Evolutionary conservation across 2,329 filamentous ascomycete genomes (phyloP).

Genomic region (Chrysosporium queenslandicum): DNA sequence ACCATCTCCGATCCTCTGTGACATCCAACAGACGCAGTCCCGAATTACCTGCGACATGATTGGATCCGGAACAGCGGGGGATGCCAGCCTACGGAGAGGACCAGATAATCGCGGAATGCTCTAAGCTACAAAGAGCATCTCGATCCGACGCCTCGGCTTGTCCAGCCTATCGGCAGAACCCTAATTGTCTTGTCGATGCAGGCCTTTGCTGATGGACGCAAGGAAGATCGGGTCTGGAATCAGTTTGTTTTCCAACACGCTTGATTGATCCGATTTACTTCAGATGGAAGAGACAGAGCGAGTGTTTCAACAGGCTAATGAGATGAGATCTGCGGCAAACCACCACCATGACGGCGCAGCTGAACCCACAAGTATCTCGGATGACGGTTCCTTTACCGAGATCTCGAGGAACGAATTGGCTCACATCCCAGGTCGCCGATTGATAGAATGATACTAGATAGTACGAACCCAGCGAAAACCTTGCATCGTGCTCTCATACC

Average conservation of each 20-base stretch:
- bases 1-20: neutral
- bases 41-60: neutral
- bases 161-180: conserved; percentile 9
- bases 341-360: too few species aligned
- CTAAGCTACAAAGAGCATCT: conserved; percentile 2
- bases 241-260: too few species aligned
- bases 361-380: too few species aligned
- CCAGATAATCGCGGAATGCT: neutral
- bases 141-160: conserved; percentile 4
- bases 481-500: neutral
- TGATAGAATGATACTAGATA: too few species aligned
- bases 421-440: too few species aligned
- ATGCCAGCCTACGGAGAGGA: neutral
- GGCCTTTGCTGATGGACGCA: neutral
- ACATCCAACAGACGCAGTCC: neutral
- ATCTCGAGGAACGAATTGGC: too few species aligned
- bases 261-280: too few species aligned
- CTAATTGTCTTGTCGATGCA: neutral
- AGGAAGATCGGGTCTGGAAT: too few species aligned
- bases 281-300: neutral
- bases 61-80: conserved; percentile 1
- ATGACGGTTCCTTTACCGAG: too few species aligned
- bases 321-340: too few species aligned
- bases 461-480: neutral
- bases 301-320: too few species aligned